phyloP scores from a whole-genome alignment of 176 grass and related monocot species.

The Carex parvula region DNA sequence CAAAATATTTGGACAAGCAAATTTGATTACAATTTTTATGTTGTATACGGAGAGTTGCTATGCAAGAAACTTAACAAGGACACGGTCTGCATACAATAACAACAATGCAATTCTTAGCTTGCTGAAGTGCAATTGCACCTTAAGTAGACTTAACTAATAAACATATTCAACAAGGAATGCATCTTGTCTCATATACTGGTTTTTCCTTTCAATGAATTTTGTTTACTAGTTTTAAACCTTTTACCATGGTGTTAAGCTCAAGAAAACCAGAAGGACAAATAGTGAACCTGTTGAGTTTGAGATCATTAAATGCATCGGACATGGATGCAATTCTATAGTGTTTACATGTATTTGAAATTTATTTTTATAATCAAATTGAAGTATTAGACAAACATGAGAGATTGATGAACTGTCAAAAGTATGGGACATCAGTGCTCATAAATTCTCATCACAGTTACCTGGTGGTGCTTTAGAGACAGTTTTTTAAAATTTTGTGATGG shows the following conservation, averaged over 20 bases:
- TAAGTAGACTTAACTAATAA: not conserved
- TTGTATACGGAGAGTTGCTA: not conserved
- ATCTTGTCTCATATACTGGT: not conserved
- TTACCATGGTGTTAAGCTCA: not conserved
- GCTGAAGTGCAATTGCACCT: not conserved
- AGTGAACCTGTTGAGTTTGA: not conserved
- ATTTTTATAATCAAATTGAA: not conserved
- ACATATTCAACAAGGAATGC: not conserved
- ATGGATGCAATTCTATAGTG: not conserved
- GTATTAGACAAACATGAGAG: not conserved
- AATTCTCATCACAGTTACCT: not conserved
- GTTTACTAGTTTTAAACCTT: not conserved
- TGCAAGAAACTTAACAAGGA: not conserved
- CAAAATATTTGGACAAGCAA: not conserved
- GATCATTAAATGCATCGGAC: not conserved
- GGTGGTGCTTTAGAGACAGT: not conserved
- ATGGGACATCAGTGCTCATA: not conserved
- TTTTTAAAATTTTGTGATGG: slow-evolving; percentile 7
- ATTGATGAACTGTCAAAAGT: not conserved
- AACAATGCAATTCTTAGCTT: not conserved
- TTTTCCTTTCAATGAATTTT: not conserved
- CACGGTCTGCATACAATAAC: not conserved
- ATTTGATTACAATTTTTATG: not conserved
- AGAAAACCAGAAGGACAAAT: not conserved
- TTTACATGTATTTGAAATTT: not conserved